Evolutionary conservation across 1,284 basidiomycete genomes (phyloP).

Genomic region (Peniophora sp.): DNA sequence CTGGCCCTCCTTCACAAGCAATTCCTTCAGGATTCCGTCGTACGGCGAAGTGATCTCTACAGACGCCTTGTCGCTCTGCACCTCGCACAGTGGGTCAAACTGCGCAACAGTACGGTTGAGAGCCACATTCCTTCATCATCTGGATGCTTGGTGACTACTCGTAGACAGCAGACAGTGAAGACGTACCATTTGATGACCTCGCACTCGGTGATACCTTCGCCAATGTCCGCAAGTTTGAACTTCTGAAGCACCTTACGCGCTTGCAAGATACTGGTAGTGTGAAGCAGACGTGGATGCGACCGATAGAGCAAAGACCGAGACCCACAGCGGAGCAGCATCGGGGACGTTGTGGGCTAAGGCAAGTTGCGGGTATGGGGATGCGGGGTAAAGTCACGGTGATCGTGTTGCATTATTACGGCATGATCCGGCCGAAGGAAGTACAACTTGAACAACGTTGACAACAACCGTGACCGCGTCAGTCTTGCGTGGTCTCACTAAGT

Average conservation of each 20-base stretch:
- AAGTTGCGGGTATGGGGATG: not conserved
- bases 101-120: constrained; percentile 53
- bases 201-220: constrained; percentile 88
- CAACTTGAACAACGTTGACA: too few species aligned
- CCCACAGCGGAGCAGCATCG: too few species aligned
- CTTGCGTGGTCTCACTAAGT: too few species aligned
- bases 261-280: constrained; percentile 35
- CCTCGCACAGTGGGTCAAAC: constrained; percentile 88
- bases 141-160: constrained; percentile 6
- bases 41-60: constrained; percentile 92
- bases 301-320: constrained; percentile 1
- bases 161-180: constrained; percentile 14
- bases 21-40: constrained; percentile 67
- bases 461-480: too few species aligned
- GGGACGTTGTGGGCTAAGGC: not conserved
- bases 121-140: constrained; percentile 47
- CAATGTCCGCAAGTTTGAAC: constrained; percentile 94
- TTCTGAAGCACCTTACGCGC: constrained; percentile 45
- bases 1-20: constrained; percentile 78
- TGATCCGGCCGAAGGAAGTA: not conserved
- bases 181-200: constrained; percentile 85
- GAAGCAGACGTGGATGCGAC: constrained; percentile 3
- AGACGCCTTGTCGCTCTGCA: constrained; percentile 91
- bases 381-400: not conserved
- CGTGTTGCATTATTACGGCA: not conserved